phyloP scores from a whole-genome alignment of 345 rosid species.

The Cardamine resedifolia region DNA sequence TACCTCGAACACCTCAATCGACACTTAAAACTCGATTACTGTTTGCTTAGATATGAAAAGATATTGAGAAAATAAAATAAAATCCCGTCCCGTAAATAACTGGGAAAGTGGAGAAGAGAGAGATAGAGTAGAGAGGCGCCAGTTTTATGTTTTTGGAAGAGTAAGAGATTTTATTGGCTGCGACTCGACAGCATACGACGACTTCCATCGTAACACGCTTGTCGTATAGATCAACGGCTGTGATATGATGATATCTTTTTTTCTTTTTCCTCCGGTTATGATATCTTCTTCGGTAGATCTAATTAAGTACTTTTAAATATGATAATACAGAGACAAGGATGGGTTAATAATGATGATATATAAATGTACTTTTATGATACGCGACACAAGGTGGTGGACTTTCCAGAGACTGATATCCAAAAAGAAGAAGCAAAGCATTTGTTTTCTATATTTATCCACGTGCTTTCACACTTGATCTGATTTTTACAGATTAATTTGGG shows the following conservation, averaged over 20 bases:
- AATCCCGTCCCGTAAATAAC: conserved; percentile 4
- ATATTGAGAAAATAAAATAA: conserved; percentile 18
- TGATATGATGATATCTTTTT: background rate
- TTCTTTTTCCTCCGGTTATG: no score
- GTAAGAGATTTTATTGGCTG: background rate
- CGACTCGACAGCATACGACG: background rate
- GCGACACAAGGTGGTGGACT: conserved; percentile 24
- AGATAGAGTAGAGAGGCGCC: conserved; percentile 40
- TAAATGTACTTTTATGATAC: background rate
- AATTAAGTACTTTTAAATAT: background rate
- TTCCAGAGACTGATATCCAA: background rate
- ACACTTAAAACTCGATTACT: conserved; percentile 10
- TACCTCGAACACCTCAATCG: conserved; percentile 2
- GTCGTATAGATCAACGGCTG: conserved; percentile 29
- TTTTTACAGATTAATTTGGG: background rate
- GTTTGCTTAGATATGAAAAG: conserved; percentile 15
- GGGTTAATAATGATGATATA: background rate
- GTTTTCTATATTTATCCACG: conserved; percentile 5
- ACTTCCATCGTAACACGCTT: conserved; percentile 3
- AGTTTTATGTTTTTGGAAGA: conserved; percentile 32
- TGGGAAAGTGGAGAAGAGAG: conserved; percentile 21
- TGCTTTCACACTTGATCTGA: conserved; percentile 3
- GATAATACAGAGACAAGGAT: background rate
- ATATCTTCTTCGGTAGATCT: background rate
- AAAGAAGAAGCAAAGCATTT: background rate